phyloP scores from a whole-genome alignment of 768 basidiomycete genomes.

The Amanita pallidorosea region DNA sequence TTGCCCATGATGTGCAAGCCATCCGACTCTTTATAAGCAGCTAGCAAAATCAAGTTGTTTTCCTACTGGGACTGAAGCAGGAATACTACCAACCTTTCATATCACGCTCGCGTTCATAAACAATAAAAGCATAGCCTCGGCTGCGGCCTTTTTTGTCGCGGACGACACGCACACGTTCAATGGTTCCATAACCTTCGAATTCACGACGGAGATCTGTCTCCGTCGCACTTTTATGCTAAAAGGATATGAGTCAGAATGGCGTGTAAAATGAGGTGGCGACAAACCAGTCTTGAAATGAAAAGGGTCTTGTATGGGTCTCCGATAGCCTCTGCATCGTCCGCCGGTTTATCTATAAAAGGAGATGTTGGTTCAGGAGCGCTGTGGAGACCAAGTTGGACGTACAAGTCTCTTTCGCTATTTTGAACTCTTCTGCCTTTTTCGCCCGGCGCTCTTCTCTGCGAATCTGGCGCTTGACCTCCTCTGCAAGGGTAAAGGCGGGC shows the following conservation, averaged over 20 bases:
- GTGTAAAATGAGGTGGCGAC: conserved; percentile 10
- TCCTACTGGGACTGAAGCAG: conserved; percentile 8
- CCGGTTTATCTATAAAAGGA: conserved; percentile 66
- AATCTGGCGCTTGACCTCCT: conserved; percentile 74
- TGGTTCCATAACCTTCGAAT: conserved; percentile 90
- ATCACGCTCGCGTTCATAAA: conserved; percentile 95
- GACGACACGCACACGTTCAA: conserved; percentile 91
- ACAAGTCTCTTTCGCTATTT: conserved; percentile 81
- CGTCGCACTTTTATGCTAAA: conserved; percentile 82
- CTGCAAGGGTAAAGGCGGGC: conserved; percentile 68
- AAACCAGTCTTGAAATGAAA: conserved; percentile 87
- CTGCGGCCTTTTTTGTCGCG: conserved; percentile 82
- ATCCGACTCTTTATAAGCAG: conserved; percentile 98
- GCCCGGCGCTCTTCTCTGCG: conserved; percentile 71
- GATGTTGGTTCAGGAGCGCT: conserved; percentile 6
- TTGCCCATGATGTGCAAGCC: conserved; percentile 94
- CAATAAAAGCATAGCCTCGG: conserved; percentile 92
- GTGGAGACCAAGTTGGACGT: conserved; percentile 18
- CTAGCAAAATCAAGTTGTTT: conserved; percentile 23
- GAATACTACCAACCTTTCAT: conserved; percentile 76
- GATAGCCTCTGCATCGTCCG: conserved; percentile 80
- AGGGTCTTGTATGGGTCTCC: conserved; percentile 99
- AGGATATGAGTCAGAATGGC: conserved; percentile 7
- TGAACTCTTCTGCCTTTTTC: conserved; percentile 64
- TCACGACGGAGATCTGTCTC: conserved; percentile 90